A percentile compares a stretch with the other conserved stretches of the same genome.
phyloP scores from a whole-genome alignment of 139 green algal genomes.

The Micromonas pusilla region DNA sequence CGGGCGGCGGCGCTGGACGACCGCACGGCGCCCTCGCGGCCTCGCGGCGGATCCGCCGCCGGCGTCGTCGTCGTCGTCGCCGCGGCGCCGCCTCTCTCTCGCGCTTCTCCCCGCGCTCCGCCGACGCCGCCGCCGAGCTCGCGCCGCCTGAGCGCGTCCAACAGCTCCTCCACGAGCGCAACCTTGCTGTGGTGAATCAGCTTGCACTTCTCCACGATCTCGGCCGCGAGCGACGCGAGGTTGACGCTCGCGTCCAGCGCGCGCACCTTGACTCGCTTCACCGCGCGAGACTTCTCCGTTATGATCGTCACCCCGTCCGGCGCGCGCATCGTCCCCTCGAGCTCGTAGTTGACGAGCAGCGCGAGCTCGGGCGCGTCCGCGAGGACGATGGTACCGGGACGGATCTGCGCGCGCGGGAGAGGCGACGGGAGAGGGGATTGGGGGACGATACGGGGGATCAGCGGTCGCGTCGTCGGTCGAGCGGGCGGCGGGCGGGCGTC shows the following conservation, averaged over 20 bases:
- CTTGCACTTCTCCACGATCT: conserved; percentile 69
- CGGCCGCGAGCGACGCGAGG: conserved; percentile 48
- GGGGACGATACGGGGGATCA: not conserved
- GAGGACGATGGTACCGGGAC: conserved; percentile 23
- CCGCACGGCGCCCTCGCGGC: no score
- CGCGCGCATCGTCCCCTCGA: conserved; percentile 4
- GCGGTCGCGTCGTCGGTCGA: no score
- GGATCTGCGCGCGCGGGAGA: conserved; percentile 1
- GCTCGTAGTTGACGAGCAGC: conserved; percentile 32
- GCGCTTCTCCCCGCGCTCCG: conserved; percentile 23
- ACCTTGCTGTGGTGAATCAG: conserved; percentile 66
- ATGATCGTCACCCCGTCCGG: not conserved
- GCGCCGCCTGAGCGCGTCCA: conserved; percentile 39
- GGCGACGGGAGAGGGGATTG: not conserved
- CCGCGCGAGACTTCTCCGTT: conserved; percentile 1
- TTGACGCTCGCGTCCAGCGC: conserved; percentile 47
- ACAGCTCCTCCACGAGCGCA: conserved; percentile 45
- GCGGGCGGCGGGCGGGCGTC: no score
- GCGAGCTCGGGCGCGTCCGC: conserved; percentile 22
- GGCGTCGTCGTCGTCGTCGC: not conserved
- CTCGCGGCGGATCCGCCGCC: not conserved
- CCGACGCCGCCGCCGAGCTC: not conserved
- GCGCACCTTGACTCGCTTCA: conserved; percentile 52
- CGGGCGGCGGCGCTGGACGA: no score
- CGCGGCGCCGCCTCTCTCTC: not conserved